These are phyloP conservation scores for Coemansia nantahalensis DNA, from an alignment of 192 early-diverging fungal genomes.

Conservation along the genomic window DNA sequence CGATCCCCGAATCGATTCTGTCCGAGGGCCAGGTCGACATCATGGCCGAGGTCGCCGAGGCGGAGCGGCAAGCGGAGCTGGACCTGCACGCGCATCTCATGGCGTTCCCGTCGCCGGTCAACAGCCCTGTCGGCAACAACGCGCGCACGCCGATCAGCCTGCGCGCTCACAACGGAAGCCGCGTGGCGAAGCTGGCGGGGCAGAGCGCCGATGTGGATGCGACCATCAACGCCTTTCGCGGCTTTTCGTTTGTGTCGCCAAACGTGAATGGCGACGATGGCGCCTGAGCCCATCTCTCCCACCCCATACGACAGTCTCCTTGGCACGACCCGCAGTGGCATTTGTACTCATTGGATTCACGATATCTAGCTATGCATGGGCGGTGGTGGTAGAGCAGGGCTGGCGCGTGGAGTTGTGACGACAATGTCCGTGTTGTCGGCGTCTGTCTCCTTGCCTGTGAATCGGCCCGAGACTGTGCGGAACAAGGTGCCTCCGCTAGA, in stretches of 20 bases:
- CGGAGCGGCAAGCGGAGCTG: slow-evolving; percentile 43
- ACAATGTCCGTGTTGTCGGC: not conserved
- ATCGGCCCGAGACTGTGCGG: not conserved
- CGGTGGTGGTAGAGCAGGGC: too few relatives aligned
- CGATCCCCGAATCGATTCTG: slow-evolving; percentile 40
- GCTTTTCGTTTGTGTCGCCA: slow-evolving; percentile 53
- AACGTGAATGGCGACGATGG: slow-evolving; percentile 16
- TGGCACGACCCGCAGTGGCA: too few relatives aligned
- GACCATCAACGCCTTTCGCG: slow-evolving; percentile 42
- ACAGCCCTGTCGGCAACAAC: slow-evolving; percentile 4
- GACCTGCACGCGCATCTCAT: slow-evolving; percentile 36
- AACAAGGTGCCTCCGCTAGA: not conserved
- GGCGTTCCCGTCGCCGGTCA: slow-evolving; percentile 43
- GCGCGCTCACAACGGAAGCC: slow-evolving; percentile 4
- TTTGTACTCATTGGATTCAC: too few relatives aligned
- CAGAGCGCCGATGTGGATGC: slow-evolving; percentile 17
- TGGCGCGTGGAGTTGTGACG: too few relatives aligned
- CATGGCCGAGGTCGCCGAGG: slow-evolving; percentile 39
- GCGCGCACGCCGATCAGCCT: slow-evolving; percentile 1
- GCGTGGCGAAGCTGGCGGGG: not conserved
- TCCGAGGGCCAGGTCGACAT: slow-evolving; percentile 45
- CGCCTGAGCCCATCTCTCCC: too few relatives aligned
- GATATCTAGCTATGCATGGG: too few relatives aligned
- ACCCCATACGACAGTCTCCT: too few relatives aligned
- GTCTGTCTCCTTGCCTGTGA: not conserved